phyloP scores from a whole-genome alignment of 225 moss, liverwort and hornwort species.

The Neckera pumila region DNA sequence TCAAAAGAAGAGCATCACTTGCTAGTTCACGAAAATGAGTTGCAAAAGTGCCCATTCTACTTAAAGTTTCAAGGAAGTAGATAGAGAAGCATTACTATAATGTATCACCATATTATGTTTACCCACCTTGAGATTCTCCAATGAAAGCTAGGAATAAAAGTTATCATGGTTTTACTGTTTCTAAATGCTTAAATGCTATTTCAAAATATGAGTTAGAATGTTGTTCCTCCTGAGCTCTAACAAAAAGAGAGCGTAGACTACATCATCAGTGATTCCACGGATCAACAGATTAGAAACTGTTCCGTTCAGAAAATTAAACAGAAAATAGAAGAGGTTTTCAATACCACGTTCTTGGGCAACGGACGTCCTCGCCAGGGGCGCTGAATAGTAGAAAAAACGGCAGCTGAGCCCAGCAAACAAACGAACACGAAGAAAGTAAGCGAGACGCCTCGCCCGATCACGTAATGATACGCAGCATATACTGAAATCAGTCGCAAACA shows the following conservation, averaged over 20 bases:
- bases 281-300: background rate
- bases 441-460: constrained; percentile 51
- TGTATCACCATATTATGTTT: background rate
- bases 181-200: background rate
- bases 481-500: constrained; percentile 77
- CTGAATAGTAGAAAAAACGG: constrained; percentile 62
- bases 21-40: background rate
- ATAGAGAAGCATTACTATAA: background rate
- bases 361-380: constrained; percentile 87
- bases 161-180: background rate
- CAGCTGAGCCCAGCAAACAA: constrained; percentile 73
- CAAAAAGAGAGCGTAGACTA: background rate
- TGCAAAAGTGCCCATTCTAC: background rate
- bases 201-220: background rate
- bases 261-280: background rate
- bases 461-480: constrained; percentile 78
- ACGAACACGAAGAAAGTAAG: constrained; percentile 66
- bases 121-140: background rate
- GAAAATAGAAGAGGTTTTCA: background rate
- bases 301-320: background rate
- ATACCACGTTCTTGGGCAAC: constrained; percentile 60
- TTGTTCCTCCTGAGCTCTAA: background rate
- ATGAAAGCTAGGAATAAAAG: background rate
- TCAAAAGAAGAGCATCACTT: background rate
- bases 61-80: background rate